Evolutionary conservation across 2,329 filamentous ascomycete genomes (phyloP).

Genomic region (Niveomyces coronatus): DNA sequence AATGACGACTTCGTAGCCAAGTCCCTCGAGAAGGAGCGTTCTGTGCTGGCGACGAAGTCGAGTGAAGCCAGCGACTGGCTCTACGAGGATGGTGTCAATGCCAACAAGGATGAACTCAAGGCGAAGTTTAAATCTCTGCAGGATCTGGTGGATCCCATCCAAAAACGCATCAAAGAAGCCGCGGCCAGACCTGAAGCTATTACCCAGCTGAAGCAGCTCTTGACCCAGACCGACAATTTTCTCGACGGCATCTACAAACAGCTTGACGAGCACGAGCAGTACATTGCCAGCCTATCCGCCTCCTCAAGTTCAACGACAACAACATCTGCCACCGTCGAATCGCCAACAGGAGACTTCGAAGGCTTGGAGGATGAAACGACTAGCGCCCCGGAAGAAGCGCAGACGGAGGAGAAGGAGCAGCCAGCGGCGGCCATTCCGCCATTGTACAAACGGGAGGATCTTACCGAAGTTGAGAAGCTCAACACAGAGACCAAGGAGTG

Average conservation of each 20-base stretch:
- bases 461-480: conserved; percentile 52
- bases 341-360: conserved; percentile 48
- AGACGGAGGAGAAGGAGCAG: conserved; percentile 26
- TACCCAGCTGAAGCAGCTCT: conserved; percentile 54
- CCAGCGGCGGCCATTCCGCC: conserved; percentile 48
- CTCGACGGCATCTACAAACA: conserved; percentile 59
- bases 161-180: conserved; percentile 64
- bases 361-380: conserved; percentile 66
- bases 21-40: conserved; percentile 59
- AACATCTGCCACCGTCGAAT: conserved; percentile 31
- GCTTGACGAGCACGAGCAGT: conserved; percentile 57
- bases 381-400: conserved; percentile 29
- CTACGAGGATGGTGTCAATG: conserved; percentile 72
- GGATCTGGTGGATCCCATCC: conserved; percentile 65
- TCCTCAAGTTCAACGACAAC: conserved; percentile 19
- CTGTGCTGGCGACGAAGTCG: conserved; percentile 56
- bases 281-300: conserved; percentile 42
- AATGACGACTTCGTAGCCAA: conserved; percentile 62
- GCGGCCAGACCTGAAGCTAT: conserved; percentile 61
- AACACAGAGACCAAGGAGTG: conserved; percentile 57
- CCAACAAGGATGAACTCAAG: conserved; percentile 64
- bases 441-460: conserved; percentile 63
- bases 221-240: conserved; percentile 63
- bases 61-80: conserved; percentile 77
- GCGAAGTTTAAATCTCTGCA: conserved; percentile 67